Evolutionary conservation across 371 early-diverging fungal species (phyloP).

Genomic region (Dichotomocladium elegans): DNA sequence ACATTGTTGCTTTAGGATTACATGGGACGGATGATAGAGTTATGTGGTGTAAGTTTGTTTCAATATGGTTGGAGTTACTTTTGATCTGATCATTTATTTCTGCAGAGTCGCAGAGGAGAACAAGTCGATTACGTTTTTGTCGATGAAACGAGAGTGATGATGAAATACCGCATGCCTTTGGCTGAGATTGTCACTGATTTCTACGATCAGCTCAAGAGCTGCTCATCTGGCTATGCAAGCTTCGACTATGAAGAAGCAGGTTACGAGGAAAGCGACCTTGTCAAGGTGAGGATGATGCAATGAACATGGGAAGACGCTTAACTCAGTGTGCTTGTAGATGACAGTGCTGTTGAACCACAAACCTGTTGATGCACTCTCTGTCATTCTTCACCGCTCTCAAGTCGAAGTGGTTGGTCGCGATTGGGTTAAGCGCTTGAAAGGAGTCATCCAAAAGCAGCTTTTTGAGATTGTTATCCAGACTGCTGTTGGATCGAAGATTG

Average conservation of each 20-base stretch:
- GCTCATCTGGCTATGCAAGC: slow-evolving; percentile 90
- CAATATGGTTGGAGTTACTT: background rate
- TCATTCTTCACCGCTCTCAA: slow-evolving; percentile 79
- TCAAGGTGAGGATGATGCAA: slow-evolving; percentile 66
- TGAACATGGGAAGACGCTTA: too few species aligned
- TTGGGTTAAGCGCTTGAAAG: slow-evolving; percentile 78
- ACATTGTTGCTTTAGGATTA: slow-evolving; percentile 49
- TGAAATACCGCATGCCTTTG: slow-evolving; percentile 85
- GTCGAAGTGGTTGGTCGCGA: slow-evolving; percentile 74
- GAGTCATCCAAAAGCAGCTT: slow-evolving; percentile 81
- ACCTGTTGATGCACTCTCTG: slow-evolving; percentile 90
- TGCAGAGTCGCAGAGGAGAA: slow-evolving; percentile 72
- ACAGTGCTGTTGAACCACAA: slow-evolving; percentile 87
- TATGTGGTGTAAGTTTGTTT: slow-evolving; percentile 70
- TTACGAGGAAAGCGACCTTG: slow-evolving; percentile 84
- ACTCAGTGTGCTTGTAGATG: slow-evolving; percentile 46
- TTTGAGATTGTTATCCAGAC: slow-evolving; percentile 95
- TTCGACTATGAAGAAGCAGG: slow-evolving; percentile 97
- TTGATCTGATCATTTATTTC: background rate
- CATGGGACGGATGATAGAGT: slow-evolving; percentile 85
- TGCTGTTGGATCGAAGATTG: slow-evolving; percentile 73
- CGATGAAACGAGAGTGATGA: slow-evolving; percentile 83
- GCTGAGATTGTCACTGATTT: slow-evolving; percentile 94
- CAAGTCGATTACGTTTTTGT: slow-evolving; percentile 82
- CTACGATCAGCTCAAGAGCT: slow-evolving; percentile 89